phyloP scores from a whole-genome alignment of 192 early-diverging fungal genomes.

The Polychytrium aggregatum region DNA sequence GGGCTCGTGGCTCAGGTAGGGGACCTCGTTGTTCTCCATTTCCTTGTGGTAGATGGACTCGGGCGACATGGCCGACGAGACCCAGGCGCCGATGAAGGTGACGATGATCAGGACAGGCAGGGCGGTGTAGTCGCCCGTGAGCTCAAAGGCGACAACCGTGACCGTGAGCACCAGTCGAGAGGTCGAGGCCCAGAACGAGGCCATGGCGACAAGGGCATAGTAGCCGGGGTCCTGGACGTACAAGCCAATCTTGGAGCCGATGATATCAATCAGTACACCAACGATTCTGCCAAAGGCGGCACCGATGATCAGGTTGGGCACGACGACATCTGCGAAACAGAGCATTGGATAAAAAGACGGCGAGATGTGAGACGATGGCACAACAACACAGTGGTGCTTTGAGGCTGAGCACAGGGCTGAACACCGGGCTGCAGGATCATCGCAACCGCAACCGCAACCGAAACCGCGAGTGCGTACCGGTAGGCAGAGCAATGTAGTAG shows the following conservation, averaged over 20 bases:
- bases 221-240: slow-evolving; percentile 17
- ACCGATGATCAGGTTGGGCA: slow-evolving; percentile 31
- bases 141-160: slow-evolving; percentile 17
- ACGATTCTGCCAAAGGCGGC: slow-evolving; percentile 17
- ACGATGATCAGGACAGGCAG: slow-evolving; percentile 21
- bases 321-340: too few species aligned
- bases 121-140: slow-evolving; percentile 21
- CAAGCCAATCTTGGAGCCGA: too few species aligned
- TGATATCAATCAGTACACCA: slow-evolving; percentile 16
- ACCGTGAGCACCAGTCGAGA: slow-evolving; percentile 22
- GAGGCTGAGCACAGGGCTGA: too few species aligned
- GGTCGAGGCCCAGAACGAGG: slow-evolving; percentile 20
- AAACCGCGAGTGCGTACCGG: too few species aligned
- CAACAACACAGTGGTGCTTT: too few species aligned
- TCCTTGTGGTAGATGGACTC: slow-evolving; percentile 26
- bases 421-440: too few species aligned
- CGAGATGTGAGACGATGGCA: too few species aligned
- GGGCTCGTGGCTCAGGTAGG: slow-evolving; percentile 17
- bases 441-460: too few species aligned
- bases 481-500: slow-evolving; percentile 29
- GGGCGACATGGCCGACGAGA: slow-evolving; percentile 13
- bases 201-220: slow-evolving; percentile 20
- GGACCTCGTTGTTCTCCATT: slow-evolving; percentile 18
- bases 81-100: slow-evolving; percentile 7
- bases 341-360: too few species aligned